phyloP scores from a whole-genome alignment of 106 monocot genomes.

The Dendrobium officinale region DNA sequence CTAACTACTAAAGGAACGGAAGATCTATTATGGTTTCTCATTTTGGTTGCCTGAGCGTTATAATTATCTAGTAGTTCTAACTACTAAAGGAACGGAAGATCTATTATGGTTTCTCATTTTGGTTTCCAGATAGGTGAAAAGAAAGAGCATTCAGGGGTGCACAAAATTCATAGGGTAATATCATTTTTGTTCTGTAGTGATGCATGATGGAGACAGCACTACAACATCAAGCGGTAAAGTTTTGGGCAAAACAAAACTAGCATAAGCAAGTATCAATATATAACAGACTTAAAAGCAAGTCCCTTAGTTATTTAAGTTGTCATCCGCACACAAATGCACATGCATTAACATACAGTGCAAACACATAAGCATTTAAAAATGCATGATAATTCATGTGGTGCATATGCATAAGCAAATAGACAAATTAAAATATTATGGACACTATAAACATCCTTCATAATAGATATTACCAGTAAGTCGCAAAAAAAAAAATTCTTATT shows the following conservation, averaged over 20 bases:
- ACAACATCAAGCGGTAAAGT: background rate
- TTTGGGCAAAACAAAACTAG: background rate
- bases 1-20: background rate
- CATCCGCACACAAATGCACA: background rate
- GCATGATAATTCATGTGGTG: background rate
- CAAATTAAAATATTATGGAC: background rate
- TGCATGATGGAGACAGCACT: background rate
- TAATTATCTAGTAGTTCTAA: background rate
- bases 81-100: background rate
- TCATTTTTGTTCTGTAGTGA: background rate
- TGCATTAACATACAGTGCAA: background rate
- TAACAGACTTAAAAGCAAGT: background rate
- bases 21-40: background rate
- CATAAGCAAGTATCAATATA: background rate
- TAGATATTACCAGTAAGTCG: background rate
- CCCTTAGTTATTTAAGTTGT: background rate
- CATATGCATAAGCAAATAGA: background rate
- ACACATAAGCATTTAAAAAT: background rate
- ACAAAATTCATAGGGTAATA: background rate
- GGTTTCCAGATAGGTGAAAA: background rate
- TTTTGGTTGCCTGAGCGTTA: background rate
- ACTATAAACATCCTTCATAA: background rate
- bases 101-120: background rate
- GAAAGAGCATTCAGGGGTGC: background rate
- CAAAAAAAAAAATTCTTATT: background rate